Base-by-base conservation (phyloP, 2,329 filamentous ascomycete species). In the Colletotrichum spinosum region DNA sequence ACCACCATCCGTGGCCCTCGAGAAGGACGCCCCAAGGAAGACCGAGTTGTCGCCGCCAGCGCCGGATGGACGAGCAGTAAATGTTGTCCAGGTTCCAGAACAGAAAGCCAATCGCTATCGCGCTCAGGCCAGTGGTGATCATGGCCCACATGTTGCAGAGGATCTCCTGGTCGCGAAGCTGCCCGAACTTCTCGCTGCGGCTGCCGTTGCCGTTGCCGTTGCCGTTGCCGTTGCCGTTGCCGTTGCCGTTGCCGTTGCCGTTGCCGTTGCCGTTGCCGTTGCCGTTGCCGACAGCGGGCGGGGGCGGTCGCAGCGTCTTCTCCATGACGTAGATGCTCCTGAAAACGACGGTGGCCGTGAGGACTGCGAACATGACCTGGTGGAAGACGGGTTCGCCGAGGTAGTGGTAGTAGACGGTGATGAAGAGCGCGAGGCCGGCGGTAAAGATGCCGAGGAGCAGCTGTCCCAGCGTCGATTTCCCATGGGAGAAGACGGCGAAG, bases 321-420 rank as follows among this genome's bases (percentile, higher is more conserved):
- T 84, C 81, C 90, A 95, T 94, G 33, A 92, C 87, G 73, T 88
- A 92, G 82, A 94, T 90, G 70, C 89, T 90, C 39, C 91, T 88
- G 57, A 91, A 81, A 35, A 96, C 83, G 25, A 95, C 88, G 42
- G 89, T 81, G 4, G 84, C 83, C 0, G 92, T 96, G 52, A 96
- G 80, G 4, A 90, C 73, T 2, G 88, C 92, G 70, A 93, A 96
- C 6, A 90, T 90, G 67, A 88, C 89, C 75, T 96, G 92, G 78
- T 96, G 93, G 76, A 96, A 96, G 1, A 87, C 82, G 0, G 93
- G 92, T 69, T 96, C 89, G 74, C 94, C 92, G n/a, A 94, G 87
- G 68, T 92, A 88, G 73, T 94, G 91, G 78, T 97, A 97, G 76
- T 80, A 80, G 6, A 77, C 82, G 11, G 92, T 95, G 75, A 96